phyloP scores from a whole-genome alignment of 129 eudicot genomes.

The Chrysanthemum makinoi region DNA sequence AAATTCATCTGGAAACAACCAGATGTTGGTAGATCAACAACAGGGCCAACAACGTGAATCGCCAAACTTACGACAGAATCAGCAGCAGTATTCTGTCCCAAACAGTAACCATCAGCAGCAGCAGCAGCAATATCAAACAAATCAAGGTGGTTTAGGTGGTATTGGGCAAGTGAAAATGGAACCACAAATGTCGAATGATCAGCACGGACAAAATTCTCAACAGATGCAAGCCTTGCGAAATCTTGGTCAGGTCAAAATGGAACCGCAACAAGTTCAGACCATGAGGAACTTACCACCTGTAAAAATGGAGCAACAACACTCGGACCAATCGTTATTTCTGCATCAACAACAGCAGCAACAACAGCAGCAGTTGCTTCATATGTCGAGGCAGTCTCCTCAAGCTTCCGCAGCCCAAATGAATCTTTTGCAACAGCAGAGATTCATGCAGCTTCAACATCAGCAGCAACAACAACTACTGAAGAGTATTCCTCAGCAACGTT shows the following conservation, averaged over 20 bases:
- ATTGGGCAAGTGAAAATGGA: conserved; percentile 81
- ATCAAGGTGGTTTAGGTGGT: conserved; percentile 70
- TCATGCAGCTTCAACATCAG: conserved; percentile 86
- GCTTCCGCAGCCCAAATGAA: conserved; percentile 79
- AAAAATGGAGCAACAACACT: conserved; percentile 85
- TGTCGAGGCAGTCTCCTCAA: conserved; percentile 94
- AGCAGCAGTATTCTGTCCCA: conserved; percentile 41
- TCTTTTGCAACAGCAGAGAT: conserved; percentile 85
- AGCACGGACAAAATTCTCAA: conserved; percentile 49
- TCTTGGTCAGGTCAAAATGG: conserved; percentile 81
- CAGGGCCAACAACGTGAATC: conserved; percentile 24
- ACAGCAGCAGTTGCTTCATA: conserved; percentile 68
- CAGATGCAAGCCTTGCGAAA: conserved; percentile 74
- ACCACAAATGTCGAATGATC: conserved; percentile 60
- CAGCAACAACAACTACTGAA: conserved; percentile 83
- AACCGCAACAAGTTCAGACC: conserved; percentile 70
- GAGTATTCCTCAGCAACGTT: conserved; percentile 80
- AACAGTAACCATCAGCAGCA: conserved; percentile 55
- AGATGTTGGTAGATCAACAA: conserved; percentile 74
- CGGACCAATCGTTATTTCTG: conserved; percentile 59
- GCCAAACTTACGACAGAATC: too few species aligned
- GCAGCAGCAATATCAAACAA: conserved; percentile 57
- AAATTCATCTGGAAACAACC: conserved; percentile 46
- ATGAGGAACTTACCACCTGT: conserved; percentile 73
- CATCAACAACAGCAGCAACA: conserved; percentile 76